phyloP scores from a whole-genome alignment of 2,329 filamentous ascomycete genomes.

The Myriosclerotinia scirpicola region DNA sequence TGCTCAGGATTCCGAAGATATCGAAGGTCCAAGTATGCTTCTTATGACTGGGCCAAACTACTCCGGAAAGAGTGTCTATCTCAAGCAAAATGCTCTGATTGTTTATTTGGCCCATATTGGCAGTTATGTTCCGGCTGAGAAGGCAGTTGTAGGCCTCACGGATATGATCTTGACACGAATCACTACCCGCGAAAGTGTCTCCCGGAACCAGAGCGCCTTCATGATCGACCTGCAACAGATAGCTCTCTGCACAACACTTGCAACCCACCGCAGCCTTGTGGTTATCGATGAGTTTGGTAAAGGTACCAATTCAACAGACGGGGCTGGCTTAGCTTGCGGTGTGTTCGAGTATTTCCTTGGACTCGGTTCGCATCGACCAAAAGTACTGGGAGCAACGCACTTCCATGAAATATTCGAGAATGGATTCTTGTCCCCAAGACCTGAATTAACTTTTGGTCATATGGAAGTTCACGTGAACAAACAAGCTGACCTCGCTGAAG shows the following conservation, averaged over 20 bases:
- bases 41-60: slow-evolving; percentile 92
- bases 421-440: slow-evolving; percentile 52
- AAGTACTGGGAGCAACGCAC: slow-evolving; percentile 62
- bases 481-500: slow-evolving; percentile 50
- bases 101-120: slow-evolving; percentile 92
- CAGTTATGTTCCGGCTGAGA: slow-evolving; percentile 81
- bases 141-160: slow-evolving; percentile 77
- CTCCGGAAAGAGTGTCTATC: slow-evolving; percentile 93
- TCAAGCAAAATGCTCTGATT: slow-evolving; percentile 90
- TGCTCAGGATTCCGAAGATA: slow-evolving; percentile 20
- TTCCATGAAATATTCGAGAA: slow-evolving; percentile 72
- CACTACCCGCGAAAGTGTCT: slow-evolving; percentile 66
- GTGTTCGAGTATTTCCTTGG: slow-evolving; percentile 57
- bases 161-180: slow-evolving; percentile 91
- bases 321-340: slow-evolving; percentile 58
- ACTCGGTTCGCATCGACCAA: slow-evolving; percentile 50
- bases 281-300: slow-evolving; percentile 91
- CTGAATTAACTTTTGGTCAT: slow-evolving; percentile 60
- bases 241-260: slow-evolving; percentile 70
- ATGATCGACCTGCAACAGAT: slow-evolving; percentile 85
- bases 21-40: slow-evolving; percentile 62
- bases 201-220: slow-evolving; percentile 61
- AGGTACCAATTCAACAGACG: slow-evolving; percentile 59
- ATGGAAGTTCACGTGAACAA: slow-evolving; percentile 68
- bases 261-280: slow-evolving; percentile 74